Evolutionary conservation across 2,329 filamentous ascomycete genomes (phyloP).

Genomic region (Pseudogymnoascus sp.): DNA sequence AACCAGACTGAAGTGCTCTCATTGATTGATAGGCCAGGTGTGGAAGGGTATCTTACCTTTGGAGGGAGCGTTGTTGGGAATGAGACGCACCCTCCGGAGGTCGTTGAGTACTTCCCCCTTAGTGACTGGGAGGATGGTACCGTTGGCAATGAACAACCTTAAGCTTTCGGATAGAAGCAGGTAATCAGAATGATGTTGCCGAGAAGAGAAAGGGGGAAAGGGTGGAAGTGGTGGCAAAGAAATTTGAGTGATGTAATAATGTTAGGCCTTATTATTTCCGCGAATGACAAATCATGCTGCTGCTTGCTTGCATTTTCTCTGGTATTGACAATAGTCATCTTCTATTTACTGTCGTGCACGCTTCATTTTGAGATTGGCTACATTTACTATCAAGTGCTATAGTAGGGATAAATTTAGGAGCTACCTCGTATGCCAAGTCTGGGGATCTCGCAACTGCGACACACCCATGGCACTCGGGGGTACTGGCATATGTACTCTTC

Average conservation of each 20-base stretch:
- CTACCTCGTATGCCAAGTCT: no score
- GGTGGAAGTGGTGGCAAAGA: background rate
- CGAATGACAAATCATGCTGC: background rate
- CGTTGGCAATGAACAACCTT: background rate
- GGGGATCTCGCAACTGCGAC: no score
- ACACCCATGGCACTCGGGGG: no score
- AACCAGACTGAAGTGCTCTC: conserved; percentile 24
- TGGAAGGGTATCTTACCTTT: conserved; percentile 31
- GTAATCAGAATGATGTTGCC: background rate
- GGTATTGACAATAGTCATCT: background rate
- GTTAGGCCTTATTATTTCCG: background rate
- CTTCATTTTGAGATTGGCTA: no score
- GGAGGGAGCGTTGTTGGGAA: conserved; percentile 30
- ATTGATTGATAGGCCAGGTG: conserved; percentile 22
- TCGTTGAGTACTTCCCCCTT: conserved; percentile 15
- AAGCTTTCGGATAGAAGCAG: background rate
- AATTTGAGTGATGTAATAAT: background rate
- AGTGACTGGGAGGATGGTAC: background rate
- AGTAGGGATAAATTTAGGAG: no score
- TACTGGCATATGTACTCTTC: no score
- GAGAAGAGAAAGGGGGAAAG: background rate
- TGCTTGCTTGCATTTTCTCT: background rate
- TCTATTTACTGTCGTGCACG: background rate
- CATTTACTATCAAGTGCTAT: no score
- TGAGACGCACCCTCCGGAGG: conserved; percentile 24